A percentile compares a stretch with the other conserved stretches of the same genome.
Evolutionary conservation across 1,284 basidiomycete genomes (phyloP).

Genomic region (Bothia castanella): DNA sequence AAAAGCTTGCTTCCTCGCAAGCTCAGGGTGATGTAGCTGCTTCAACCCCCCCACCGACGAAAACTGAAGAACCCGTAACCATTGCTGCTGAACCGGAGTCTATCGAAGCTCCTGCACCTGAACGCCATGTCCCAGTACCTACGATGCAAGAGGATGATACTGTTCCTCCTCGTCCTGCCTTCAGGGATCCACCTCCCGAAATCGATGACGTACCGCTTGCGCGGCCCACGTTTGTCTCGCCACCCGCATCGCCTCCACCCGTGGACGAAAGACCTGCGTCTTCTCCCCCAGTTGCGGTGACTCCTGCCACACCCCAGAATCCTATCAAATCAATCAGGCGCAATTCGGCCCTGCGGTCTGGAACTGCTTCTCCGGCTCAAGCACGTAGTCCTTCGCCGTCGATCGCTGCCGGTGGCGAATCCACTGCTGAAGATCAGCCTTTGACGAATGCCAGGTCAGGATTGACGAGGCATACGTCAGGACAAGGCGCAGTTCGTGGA

Average conservation of each 20-base stretch:
- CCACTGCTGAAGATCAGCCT: conserved; percentile 35
- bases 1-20: conserved; percentile 38
- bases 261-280: conserved; percentile 26
- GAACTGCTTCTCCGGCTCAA: conserved; percentile 31
- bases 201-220: conserved; percentile 33
- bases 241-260: conserved; percentile 33
- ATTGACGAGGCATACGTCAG: conserved; percentile 42
- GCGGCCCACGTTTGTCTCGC: conserved; percentile 26
- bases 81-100: conserved; percentile 14
- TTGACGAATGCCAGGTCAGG: conserved; percentile 31
- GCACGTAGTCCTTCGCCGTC: conserved; percentile 47
- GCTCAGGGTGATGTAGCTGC: conserved; percentile 27
- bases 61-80: conserved; percentile 8
- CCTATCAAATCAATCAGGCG: conserved; percentile 36
- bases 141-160: conserved; percentile 19
- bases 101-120: conserved; percentile 1
- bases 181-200: conserved; percentile 41
- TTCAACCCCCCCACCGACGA: background rate
- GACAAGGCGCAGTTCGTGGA: conserved; percentile 49
- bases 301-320: conserved; percentile 46
- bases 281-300: conserved; percentile 39
- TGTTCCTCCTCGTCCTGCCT: conserved; percentile 37
- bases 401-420: conserved; percentile 26
- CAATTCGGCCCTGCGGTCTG: conserved; percentile 28
- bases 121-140: conserved; percentile 10